Evolutionary conservation across 2,329 filamentous ascomycete genomes (phyloP).

Genomic region (Nothophaeocryptopus gaeumannii): DNA sequence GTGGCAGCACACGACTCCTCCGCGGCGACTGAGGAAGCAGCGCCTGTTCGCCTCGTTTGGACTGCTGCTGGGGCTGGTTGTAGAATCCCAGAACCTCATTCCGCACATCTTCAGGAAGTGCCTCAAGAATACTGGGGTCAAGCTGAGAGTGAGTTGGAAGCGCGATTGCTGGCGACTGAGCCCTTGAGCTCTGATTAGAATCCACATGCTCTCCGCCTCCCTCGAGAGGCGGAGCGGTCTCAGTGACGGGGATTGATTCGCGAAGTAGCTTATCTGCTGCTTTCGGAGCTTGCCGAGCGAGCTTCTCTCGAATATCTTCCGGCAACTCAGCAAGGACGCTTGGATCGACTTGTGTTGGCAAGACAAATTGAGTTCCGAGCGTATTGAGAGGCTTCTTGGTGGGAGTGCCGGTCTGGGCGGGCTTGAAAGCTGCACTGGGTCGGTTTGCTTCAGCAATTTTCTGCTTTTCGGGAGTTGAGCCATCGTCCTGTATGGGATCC

Average conservation of each 20-base stretch:
- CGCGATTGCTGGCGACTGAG: slow-evolving; percentile 33
- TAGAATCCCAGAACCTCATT: slow-evolving; percentile 79
- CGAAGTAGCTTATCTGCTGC: background rate
- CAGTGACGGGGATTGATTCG: background rate
- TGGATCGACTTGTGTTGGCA: slow-evolving; percentile 79
- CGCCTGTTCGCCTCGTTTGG: slow-evolving; percentile 33
- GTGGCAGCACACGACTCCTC: slow-evolving; percentile 54
- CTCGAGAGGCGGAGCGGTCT: too few relatives aligned
- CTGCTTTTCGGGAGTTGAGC: slow-evolving; percentile 37
- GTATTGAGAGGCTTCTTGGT: slow-evolving; percentile 71
- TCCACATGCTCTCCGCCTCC: slow-evolving; percentile 14
- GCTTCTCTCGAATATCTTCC: slow-evolving; percentile 72
- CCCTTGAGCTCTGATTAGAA: slow-evolving; percentile 25
- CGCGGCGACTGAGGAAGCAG: slow-evolving; percentile 51
- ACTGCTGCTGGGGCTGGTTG: slow-evolving; percentile 34
- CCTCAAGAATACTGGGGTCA: slow-evolving; percentile 78
- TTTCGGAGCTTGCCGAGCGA: slow-evolving; percentile 56
- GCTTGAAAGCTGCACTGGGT: slow-evolving; percentile 39
- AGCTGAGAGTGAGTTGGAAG: slow-evolving; percentile 69
- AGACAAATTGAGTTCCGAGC: slow-evolving; percentile 83
- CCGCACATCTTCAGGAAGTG: slow-evolving; percentile 80
- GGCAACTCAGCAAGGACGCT: slow-evolving; percentile 81
- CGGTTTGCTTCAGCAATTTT: slow-evolving; percentile 26
- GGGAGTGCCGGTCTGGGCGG: slow-evolving; percentile 39
- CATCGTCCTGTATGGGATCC: slow-evolving; percentile 49